phyloP scores from a whole-genome alignment of 495 filamentous ascomycete genomes.

The Tetracladium marchalianum region DNA sequence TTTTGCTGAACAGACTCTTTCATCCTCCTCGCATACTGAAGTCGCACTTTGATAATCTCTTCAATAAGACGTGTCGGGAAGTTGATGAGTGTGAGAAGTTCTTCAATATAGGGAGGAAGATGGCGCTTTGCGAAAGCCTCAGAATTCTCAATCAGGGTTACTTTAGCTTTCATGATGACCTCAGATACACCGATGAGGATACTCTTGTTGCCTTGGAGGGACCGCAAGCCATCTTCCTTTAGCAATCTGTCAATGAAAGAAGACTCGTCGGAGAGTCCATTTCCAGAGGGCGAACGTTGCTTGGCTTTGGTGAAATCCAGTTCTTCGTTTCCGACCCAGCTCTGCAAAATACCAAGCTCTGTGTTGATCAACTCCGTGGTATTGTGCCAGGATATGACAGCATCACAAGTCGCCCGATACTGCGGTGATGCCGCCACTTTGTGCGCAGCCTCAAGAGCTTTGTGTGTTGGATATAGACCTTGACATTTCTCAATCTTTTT shows the following conservation, averaged over 20 bases:
- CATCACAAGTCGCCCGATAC: conserved; percentile 71
- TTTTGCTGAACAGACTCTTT: conserved; percentile 78
- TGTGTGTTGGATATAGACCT: conserved; percentile 68
- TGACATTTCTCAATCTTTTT: conserved; percentile 82
- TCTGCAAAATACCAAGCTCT: conserved; percentile 78
- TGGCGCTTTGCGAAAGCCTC: conserved; percentile 81
- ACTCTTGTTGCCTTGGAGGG: conserved; percentile 71
- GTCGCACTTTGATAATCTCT: conserved; percentile 87
- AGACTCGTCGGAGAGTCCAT: conserved; percentile 72
- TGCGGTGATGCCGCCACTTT: conserved; percentile 61
- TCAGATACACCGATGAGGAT: conserved; percentile 74
- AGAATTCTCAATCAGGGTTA: conserved; percentile 79
- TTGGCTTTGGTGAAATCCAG: conserved; percentile 74
- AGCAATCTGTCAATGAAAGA: conserved; percentile 96
- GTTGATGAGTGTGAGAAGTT: conserved; percentile 89
- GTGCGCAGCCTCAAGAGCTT: conserved; percentile 60
- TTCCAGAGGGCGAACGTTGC: conserved; percentile 40
- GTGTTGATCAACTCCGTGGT: conserved; percentile 97
- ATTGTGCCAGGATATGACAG: conserved; percentile 92
- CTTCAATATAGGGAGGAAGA: conserved; percentile 93
- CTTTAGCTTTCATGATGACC: conserved; percentile 89
- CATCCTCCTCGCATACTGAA: conserved; percentile 90
- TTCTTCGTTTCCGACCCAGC: conserved; percentile 93
- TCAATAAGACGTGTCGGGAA: conserved; percentile 93
- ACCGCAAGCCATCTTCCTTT: conserved; percentile 92